Conservation (phyloP, 345 rosid genomes). For the Melastoma malabathricum region DNA sequence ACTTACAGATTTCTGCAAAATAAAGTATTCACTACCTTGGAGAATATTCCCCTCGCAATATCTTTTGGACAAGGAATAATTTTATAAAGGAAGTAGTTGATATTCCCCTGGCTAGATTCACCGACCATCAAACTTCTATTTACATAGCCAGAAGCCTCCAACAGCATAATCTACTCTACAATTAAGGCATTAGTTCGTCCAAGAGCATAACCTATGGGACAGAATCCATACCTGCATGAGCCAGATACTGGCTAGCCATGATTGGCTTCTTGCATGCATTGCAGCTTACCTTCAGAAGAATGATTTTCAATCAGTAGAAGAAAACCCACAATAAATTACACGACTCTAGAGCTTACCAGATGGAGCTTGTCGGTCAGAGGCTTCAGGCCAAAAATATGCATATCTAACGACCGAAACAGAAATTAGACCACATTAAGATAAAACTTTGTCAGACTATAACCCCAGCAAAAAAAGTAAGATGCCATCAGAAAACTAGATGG, state of each 20-base stretch:
- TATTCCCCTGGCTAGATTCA: no score
- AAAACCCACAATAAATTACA: neutral
- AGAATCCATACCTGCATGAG: conserved; percentile 40
- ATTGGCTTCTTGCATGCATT: conserved; percentile 66
- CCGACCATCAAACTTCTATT: no score
- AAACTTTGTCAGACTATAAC: neutral
- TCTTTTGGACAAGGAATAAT: no score
- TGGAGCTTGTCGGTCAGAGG: conserved; percentile 51
- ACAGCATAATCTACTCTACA: no score
- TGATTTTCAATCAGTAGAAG: neutral
- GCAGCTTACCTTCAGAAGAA: conserved; percentile 37
- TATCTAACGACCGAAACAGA: conserved; percentile 27
- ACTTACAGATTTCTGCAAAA: conserved; percentile 44
- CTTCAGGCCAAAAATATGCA: conserved; percentile 50
- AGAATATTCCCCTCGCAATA: no score
- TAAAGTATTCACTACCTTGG: conserved; percentile 8
- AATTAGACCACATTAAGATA: conserved; percentile 7
- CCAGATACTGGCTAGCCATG: conserved; percentile 46
- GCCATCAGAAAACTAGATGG: no score
- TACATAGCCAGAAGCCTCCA: no score
- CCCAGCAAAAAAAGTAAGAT: neutral
- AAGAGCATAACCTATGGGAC: no score
- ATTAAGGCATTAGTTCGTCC: no score
- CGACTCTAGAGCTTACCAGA: conserved; percentile 30
- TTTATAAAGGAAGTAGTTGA: no score